Evolutionary conservation across 306 rosid species (phyloP).

Genomic region (Mimosa bimucronata): DNA sequence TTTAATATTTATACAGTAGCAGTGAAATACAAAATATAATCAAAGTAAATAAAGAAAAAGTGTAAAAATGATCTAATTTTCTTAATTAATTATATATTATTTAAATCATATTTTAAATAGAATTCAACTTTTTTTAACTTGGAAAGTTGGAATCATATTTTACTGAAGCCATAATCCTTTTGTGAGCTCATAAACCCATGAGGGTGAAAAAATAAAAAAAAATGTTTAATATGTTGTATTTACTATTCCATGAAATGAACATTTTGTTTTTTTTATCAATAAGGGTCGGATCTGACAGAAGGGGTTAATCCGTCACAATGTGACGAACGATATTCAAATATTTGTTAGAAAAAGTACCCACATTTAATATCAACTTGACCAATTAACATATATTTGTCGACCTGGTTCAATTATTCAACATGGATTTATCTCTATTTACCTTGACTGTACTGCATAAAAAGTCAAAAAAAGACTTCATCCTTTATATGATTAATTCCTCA

Average conservation of each 20-base stretch:
- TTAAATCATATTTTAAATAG: background rate
- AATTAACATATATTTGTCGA: background rate
- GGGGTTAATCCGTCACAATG: too few relatives aligned
- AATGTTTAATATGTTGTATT: background rate
- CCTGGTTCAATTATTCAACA: slow-evolving; percentile 5
- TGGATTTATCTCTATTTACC: background rate
- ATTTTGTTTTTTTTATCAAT: background rate
- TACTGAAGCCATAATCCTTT: background rate
- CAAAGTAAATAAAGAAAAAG: background rate
- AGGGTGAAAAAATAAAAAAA: too few relatives aligned
- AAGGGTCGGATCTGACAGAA: too few relatives aligned
- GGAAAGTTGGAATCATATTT: background rate
- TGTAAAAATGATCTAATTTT: background rate
- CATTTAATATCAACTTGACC: too few relatives aligned
- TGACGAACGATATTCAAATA: too few relatives aligned
- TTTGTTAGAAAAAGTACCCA: too few relatives aligned
- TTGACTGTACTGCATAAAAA: slow-evolving; percentile 15
- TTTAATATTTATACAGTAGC: too few relatives aligned
- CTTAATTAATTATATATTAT: background rate
- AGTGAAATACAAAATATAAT: background rate
- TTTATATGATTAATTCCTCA: background rate
- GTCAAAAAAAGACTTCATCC: background rate
- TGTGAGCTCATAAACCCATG: background rate
- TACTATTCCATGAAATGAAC: background rate
- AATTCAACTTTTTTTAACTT: background rate